A percentile compares a stretch with the other conserved stretches of the same genome.
Evolutionary conservation across 257 asterid species (phyloP).

Genomic region (Nyctanthes arbortristis): DNA sequence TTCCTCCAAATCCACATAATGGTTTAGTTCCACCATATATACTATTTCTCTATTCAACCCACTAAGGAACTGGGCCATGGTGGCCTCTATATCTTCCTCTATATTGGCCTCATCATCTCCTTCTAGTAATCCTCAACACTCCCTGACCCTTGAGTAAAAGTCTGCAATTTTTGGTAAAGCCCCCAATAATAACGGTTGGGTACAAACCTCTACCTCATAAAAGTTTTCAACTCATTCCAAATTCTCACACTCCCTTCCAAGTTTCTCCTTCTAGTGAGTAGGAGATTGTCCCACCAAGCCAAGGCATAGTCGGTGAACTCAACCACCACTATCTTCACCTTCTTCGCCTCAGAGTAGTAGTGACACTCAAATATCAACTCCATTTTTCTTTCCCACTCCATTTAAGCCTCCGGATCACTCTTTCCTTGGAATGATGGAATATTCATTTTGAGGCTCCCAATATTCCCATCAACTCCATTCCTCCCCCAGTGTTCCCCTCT

Average conservation of each 20-base stretch:
- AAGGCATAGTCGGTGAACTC: no score
- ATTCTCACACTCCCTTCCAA: background rate
- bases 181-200: background rate
- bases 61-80: background rate
- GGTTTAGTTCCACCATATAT: no score
- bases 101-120: constrained; percentile 7
- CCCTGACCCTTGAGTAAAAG: background rate
- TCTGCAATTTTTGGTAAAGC: background rate
- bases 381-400: constrained; percentile 3
- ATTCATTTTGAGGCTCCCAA: background rate
- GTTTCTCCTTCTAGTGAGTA: background rate
- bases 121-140: background rate
- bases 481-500: background rate
- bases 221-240: background rate
- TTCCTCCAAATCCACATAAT: no score
- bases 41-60: no score
- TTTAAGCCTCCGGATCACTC: background rate
- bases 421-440: constrained; percentile 6
- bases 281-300: background rate
- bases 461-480: background rate
- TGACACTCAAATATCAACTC: no score
- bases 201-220: background rate
- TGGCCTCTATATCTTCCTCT: background rate
- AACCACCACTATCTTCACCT: no score
- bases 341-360: no score